These are phyloP conservation scores for Fusarium sambucinum DNA, from an alignment of 2,329 filamentous ascomycete species.

Conservation along the genomic window DNA sequence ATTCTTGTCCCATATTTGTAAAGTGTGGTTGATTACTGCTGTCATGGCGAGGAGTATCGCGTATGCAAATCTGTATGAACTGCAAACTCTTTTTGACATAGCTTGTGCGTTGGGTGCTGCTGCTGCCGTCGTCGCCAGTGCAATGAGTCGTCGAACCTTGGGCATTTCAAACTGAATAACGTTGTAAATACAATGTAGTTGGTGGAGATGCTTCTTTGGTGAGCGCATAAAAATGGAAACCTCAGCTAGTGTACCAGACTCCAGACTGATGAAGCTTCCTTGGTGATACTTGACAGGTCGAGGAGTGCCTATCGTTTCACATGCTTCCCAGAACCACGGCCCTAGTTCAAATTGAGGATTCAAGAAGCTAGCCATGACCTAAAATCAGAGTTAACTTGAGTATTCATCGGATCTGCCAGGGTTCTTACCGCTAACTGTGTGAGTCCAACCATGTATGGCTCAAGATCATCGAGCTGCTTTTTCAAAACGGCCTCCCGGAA, in stretches of 20 bases:
- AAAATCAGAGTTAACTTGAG: fast-evolving
- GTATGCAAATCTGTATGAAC: constrained; percentile 30
- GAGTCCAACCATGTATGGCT: constrained; percentile 35
- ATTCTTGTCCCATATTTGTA: constrained; percentile 23
- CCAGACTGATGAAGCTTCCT: constrained; percentile 34
- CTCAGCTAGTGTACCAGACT: constrained; percentile 29
- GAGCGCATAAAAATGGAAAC: constrained; percentile 22
- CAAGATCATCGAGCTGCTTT: constrained; percentile 19
- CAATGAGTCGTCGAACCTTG: constrained; percentile 6
- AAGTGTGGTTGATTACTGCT: constrained; percentile 26
- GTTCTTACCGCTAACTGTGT: constrained; percentile 33
- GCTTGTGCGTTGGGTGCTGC: constrained; percentile 4
- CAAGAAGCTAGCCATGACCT: constrained; percentile 38
- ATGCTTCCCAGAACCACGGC: constrained; percentile 44
- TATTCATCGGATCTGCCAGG: fast-evolving
- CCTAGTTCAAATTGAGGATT: constrained; percentile 34
- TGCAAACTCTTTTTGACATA: background rate
- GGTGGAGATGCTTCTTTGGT: constrained; percentile 16
- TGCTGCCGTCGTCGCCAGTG: constrained; percentile 7
- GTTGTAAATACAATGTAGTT: constrained; percentile 32
- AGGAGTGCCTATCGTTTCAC: constrained; percentile 5
- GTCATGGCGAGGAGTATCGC: constrained; percentile 21
- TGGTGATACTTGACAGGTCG: constrained; percentile 32
- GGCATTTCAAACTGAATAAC: constrained; percentile 31
- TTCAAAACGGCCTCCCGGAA: constrained; percentile 32